These are phyloP conservation scores for Trichoderma lentiforme DNA, from an alignment of 2,329 filamentous ascomycete genomes.

Conservation along the genomic window DNA sequence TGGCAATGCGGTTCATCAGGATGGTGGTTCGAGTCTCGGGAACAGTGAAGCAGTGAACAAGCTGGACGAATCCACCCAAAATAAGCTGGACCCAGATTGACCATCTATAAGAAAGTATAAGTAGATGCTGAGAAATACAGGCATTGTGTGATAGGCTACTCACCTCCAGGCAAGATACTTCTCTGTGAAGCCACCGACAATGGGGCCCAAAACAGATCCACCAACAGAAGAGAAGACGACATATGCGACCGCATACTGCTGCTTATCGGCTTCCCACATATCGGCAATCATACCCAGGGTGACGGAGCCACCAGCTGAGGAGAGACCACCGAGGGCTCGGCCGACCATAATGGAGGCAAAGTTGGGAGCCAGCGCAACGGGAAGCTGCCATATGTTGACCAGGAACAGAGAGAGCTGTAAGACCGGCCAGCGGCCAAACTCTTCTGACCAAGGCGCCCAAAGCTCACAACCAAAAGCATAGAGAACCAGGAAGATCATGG, in stretches of 20 bases:
- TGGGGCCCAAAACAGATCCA: slow-evolving; percentile 71
- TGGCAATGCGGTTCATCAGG: slow-evolving; percentile 76
- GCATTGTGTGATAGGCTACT: neutral
- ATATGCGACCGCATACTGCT: slow-evolving; percentile 73
- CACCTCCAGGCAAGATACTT: slow-evolving; percentile 64
- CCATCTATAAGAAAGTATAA: slow-evolving; percentile 40
- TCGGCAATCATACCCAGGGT: slow-evolving; percentile 74
- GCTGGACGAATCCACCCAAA: slow-evolving; percentile 66
- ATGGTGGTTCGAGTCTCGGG: slow-evolving; percentile 76
- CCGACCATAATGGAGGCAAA: slow-evolving; percentile 68
- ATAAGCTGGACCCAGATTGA: slow-evolving; percentile 84
- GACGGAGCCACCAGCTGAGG: slow-evolving; percentile 69
- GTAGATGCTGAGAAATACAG: neutral
- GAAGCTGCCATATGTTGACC: slow-evolving; percentile 74
- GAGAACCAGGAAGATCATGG: slow-evolving; percentile 72
- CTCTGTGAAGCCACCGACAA: slow-evolving; percentile 75
- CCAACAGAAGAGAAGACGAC: slow-evolving; percentile 78
- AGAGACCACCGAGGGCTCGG: slow-evolving; percentile 66
- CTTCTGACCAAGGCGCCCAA: slow-evolving; percentile 86
- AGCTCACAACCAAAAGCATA: slow-evolving; percentile 87
- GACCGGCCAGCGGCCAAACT: slow-evolving; percentile 73
- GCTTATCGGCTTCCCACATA: slow-evolving; percentile 66
- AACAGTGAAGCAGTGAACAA: slow-evolving; percentile 64
- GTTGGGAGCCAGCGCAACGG: slow-evolving; percentile 69
- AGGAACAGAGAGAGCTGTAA: slow-evolving; percentile 70